Evolutionary conservation across 1,284 basidiomycete species (phyloP), one percentile per base, ranked within the genome.

Genomic region (Grifola frondosa): DNA sequence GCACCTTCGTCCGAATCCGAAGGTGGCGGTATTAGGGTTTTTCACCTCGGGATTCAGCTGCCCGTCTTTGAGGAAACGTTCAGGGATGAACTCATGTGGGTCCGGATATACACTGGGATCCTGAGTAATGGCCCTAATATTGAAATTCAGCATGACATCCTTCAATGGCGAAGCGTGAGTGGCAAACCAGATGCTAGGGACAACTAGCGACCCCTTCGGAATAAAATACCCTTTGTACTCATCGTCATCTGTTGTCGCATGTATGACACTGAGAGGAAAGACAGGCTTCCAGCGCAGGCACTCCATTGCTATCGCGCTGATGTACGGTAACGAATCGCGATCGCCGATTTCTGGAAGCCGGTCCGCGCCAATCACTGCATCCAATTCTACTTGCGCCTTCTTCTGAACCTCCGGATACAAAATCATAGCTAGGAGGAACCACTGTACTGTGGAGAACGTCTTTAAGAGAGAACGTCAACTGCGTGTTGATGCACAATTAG

Each of bases 341-440:
- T 56, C 52, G 11, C 30, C 17, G 21, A 57, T 52, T 12, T 42
- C 38, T 3, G 49, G 50, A 11, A 56, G 36, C n/a, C 50, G 41
- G 16, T 46, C 41, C 4, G 28, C 16, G n/a, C 54, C 49, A 2
- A 56, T 32, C 11, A 56, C 43, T 1, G 31, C 12, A 34, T 64
- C 63, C 9, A 64, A 36, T 43, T 66, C 62, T 3, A 42, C 40
- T 28, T 65, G 65, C 6, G 56, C 54, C 26, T 46, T 46, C 8
- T 23, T 19, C 38, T 52, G 53, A 5, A 54, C 51, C 9, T 55
- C 50, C 4, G 59, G 58, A 35, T 54, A 40, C 3, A 50, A 41
- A 12, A 49, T 33, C 55, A 61, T 57, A 16, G 51, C 50, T 4
- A 48, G 42, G 13, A 58, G 44, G 33, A 35, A 35, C 7, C 10